Evolutionary conservation across 306 rosid species (phyloP), one percentile per base, ranked within the genome.

Genomic region (Cicer judaicum): DNA sequence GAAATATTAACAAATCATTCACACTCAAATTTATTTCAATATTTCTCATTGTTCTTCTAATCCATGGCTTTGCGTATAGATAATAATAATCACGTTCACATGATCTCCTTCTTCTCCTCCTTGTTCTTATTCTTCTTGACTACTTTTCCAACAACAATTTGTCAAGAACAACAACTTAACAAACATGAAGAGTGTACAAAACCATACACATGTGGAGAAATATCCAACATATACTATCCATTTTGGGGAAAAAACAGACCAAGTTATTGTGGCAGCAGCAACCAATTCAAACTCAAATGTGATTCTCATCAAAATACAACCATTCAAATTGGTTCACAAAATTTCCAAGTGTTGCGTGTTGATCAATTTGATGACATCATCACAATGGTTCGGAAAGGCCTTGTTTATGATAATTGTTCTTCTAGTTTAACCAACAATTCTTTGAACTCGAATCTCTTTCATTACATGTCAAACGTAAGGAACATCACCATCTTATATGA

Each of bases 171-270:
- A 60, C 10, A 81, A 59, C 15, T 16, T 15, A 53, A 53, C 15
- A 44, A 9, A 38, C 13, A 15, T 42, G 7, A 0, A 10, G 18
- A n/a, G 2, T 89, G 94, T 76, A 2, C 10, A 11, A 12, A 0
- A 9, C 9, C 72, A 10, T 88, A 73, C 84, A 61, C 14, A 12
- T 88, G 96, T 40, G 97, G 97, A 16, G 86, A 8, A 54, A 0
- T 2, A 3, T 82, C 48, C 8, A 41, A 68, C 84, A 68, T 88
- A 19, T 75, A 55, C 38, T 84, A 84, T 61, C 85, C 85, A 56
- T 84, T 84, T 54, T 84, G 85, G 88, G 85, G 85, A 64, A 19
- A 47, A 36, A 59, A 8, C 2, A 54, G 81, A 57, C 73, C 76
- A 7, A 68, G 40, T 78, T 81, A 40, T 0, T 78, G 88, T 44